Evolutionary conservation across 768 basidiomycete species (phyloP).

Genomic region (Crassisporium funariophilum): DNA sequence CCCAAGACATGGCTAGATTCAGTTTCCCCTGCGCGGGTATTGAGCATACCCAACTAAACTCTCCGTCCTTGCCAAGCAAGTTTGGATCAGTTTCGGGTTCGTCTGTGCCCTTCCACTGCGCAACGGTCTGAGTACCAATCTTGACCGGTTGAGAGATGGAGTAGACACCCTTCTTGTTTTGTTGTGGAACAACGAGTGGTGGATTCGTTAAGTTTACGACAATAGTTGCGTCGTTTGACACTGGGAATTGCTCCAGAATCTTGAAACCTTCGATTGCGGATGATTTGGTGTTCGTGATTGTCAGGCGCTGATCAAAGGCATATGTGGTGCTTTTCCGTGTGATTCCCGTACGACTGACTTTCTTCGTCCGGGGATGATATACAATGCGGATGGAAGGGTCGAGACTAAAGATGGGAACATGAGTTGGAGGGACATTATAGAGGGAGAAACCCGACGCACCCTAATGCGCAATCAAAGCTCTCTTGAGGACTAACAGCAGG

Average conservation of each 20-base stretch:
- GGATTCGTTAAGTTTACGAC: constrained; percentile 43
- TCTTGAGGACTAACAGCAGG: constrained; percentile 37
- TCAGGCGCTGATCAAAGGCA: constrained; percentile 37
- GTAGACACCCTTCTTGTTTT: constrained; percentile 14
- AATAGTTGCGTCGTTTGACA: constrained; percentile 38
- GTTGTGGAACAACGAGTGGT: constrained; percentile 22
- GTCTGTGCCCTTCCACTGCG: constrained; percentile 41
- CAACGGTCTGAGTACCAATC: constrained; percentile 28
- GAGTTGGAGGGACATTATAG: background rate
- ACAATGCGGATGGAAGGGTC: constrained; percentile 42
- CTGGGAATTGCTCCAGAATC: constrained; percentile 40
- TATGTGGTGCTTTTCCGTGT: constrained; percentile 33
- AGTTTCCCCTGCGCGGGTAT: constrained; percentile 21
- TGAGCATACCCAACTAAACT: constrained; percentile 23
- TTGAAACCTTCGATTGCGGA: constrained; percentile 31
- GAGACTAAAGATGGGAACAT: constrained; percentile 22
- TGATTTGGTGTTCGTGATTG: constrained; percentile 38
- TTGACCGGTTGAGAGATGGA: constrained; percentile 20
- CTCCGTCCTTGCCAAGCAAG: constrained; percentile 28
- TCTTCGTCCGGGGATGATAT: constrained; percentile 37
- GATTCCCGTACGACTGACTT: constrained; percentile 33
- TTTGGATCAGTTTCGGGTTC: constrained; percentile 26
- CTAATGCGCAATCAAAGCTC: constrained; percentile 37
- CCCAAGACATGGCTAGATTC: constrained; percentile 23
- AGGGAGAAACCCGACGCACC: constrained; percentile 31